Percentiles rank a stretch among this genome's conserved stretches.
These are phyloP conservation scores for Erysiphe neolycopersici DNA, from an alignment of 2,329 filamentous ascomycete genomes.

Conservation along the genomic window DNA sequence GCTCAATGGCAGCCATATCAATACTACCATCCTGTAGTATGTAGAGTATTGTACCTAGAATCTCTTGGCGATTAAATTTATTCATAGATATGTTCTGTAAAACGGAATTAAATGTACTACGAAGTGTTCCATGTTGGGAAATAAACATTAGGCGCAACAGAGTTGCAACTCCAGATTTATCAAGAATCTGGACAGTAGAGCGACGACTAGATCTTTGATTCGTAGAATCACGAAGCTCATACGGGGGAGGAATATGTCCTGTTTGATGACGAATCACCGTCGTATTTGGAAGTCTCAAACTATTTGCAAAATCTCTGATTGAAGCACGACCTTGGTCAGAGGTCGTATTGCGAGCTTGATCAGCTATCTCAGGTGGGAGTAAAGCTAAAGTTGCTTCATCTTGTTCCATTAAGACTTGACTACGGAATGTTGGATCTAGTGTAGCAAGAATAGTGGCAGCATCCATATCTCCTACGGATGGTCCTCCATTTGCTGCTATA, in stretches of 20 bases:
- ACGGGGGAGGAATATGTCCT: conserved; percentile 14
- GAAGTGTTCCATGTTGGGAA: conserved; percentile 65
- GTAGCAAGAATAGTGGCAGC: conserved; percentile 78
- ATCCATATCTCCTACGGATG: conserved; percentile 51
- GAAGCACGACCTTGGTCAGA: conserved; percentile 59
- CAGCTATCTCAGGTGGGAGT: conserved; percentile 61
- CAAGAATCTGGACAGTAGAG: conserved; percentile 82
- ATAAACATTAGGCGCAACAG: conserved; percentile 96
- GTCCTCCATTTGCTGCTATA: conserved; percentile 20
- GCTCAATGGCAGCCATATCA: conserved; percentile 78
- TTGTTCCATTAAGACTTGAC: conserved; percentile 74
- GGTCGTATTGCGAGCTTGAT: conserved; percentile 29
- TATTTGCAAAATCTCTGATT: conserved; percentile 16
- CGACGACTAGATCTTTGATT: conserved; percentile 39
- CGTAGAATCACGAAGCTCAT: conserved; percentile 8
- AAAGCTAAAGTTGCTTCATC: conserved; percentile 67
- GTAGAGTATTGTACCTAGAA: conserved; percentile 73
- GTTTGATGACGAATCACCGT: conserved; percentile 19
- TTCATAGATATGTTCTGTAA: conserved; percentile 87
- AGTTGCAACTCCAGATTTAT: conserved; percentile 89
- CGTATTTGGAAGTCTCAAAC: conserved; percentile 5
- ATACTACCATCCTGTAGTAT: conserved; percentile 89
- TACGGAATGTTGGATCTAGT: conserved; percentile 57
- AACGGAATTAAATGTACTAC: conserved; percentile 60
- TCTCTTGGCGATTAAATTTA: conserved; percentile 80